These are phyloP conservation scores for Gelatoporia subvermispora DNA, from an alignment of 768 basidiomycete species.

Conservation along the genomic window DNA sequence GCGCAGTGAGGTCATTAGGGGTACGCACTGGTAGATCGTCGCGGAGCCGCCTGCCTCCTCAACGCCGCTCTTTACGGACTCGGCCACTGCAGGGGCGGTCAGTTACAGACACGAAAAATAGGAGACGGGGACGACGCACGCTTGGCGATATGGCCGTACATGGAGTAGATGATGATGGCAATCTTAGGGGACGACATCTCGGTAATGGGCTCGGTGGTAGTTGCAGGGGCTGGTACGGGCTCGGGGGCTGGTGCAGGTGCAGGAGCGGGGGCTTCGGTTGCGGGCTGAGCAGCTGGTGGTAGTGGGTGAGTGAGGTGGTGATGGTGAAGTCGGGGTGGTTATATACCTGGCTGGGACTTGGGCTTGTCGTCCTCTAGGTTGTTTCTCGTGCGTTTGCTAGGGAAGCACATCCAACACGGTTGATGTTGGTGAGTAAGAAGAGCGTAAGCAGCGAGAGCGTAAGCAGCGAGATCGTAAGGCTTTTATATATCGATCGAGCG, in stretches of 20 bases:
- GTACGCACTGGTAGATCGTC: slow-evolving; percentile 41
- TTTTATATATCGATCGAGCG: slow-evolving; percentile 3
- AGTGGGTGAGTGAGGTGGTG: neutral
- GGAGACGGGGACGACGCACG: slow-evolving; percentile 35
- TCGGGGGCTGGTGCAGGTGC: slow-evolving; percentile 6
- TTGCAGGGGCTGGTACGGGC: slow-evolving; percentile 5
- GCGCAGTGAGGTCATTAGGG: neutral
- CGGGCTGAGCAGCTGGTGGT: slow-evolving; percentile 4
- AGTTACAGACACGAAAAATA: neutral
- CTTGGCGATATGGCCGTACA: slow-evolving; percentile 72
- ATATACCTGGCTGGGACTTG: slow-evolving; percentile 5
- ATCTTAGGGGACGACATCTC: slow-evolving; percentile 40
- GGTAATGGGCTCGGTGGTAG: slow-evolving; percentile 4
- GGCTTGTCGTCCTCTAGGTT: slow-evolving; percentile 14
- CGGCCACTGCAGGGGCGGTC: slow-evolving; percentile 49
- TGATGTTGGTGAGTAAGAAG: neutral
- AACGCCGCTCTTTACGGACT: slow-evolving; percentile 40
- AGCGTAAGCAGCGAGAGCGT: neutral
- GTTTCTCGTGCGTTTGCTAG: slow-evolving; percentile 14
- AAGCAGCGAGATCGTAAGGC: neutral
- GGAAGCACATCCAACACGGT: slow-evolving; percentile 17
- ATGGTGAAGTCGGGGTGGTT: neutral
- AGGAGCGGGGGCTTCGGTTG: slow-evolving; percentile 1
- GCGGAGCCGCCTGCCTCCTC: slow-evolving; percentile 38
- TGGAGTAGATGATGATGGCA: slow-evolving; percentile 70